Evolutionary conservation across 441 rosid genomes (phyloP), one percentile per base, ranked within the genome.

Genomic region (Gossypium laxum): DNA sequence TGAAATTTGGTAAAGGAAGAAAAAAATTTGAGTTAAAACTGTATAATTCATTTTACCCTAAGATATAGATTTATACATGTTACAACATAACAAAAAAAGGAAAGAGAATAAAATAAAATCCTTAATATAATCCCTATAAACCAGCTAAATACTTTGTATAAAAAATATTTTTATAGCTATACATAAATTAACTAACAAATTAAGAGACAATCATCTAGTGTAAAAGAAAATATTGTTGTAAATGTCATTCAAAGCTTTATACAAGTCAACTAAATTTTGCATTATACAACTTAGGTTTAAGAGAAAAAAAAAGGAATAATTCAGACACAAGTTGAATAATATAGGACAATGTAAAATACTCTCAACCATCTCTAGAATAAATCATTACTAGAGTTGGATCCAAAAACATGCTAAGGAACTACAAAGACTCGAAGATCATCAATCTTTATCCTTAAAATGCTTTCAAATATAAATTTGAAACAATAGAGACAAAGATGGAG

Each of bases 221-320:
- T 54, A 32, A 68, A 52, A 19, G 72, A 14, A 52, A 17, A 68
- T 18, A 17, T 54, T 52, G 48, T 30, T 68, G 61, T 32, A 51
- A 52, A 68, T 5, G 28, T 52, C 50, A 50, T 47, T 5, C 24
- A 26, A 28, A 28, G 38, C 10, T 50, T 48, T n/a, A 67, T 48
- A 15, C 2, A 6, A n/a, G 28, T 48, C 43, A 26, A 54, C 43
- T 14, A 22, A 48, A 48, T 8, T 66, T 66, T 14, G 24, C 26
- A 66, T 26, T 41, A 70, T 22, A 38, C 51, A 30, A 70, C 63
- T 24, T 1, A 54, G 3, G 52, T 6, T 10, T 34, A 54, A 28
- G 50, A 34, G 21, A 34, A 14, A 32, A 52, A 8, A 3, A 43
- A 34, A 30, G 1, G 34, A 32, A 45, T 7, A 65, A 68, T 5